A percentile compares a stretch with the other conserved stretches of the same genome.
Conservation (phyloP, 106 monocot species). For the Posidonia australis region DNA sequence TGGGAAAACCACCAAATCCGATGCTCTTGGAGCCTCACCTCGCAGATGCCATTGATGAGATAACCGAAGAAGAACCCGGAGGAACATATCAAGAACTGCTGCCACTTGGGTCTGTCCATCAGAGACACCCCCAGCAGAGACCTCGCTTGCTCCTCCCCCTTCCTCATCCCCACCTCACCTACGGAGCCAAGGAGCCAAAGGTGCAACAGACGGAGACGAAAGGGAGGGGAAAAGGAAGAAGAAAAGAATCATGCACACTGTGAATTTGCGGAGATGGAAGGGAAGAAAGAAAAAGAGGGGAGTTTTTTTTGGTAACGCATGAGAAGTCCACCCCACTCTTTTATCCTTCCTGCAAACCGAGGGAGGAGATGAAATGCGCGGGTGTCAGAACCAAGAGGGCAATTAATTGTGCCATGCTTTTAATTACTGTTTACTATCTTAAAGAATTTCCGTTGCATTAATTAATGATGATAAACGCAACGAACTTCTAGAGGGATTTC, state of each 20-base stretch:
- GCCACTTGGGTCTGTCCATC: slow-evolving; percentile 60
- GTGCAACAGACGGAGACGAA: neutral
- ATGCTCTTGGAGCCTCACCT: slow-evolving; percentile 47
- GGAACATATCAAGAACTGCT: slow-evolving; percentile 87
- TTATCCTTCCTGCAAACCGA: neutral
- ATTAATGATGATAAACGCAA: too few species aligned
- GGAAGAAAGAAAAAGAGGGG: neutral
- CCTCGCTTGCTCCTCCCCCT: slow-evolving; percentile 52
- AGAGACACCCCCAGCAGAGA: slow-evolving; percentile 74
- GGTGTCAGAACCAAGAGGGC: neutral
- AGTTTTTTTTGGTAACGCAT: too few species aligned
- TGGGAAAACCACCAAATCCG: too few species aligned
- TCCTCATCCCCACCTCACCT: slow-evolving; percentile 18
- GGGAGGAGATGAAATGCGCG: neutral
- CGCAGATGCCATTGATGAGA: slow-evolving; percentile 90
- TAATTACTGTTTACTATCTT: too few species aligned
- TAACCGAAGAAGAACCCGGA: slow-evolving; percentile 96
- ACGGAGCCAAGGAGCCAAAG: neutral
- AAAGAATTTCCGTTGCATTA: too few species aligned
- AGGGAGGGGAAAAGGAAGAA: neutral
- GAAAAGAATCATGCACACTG: neutral
- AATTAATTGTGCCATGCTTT: too few species aligned
- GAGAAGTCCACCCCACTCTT: too few species aligned
- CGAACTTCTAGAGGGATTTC: too few species aligned
- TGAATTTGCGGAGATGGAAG: neutral